Evolutionary conservation across 768 basidiomycete genomes (phyloP).

Genomic region (Mycena latifolia): DNA sequence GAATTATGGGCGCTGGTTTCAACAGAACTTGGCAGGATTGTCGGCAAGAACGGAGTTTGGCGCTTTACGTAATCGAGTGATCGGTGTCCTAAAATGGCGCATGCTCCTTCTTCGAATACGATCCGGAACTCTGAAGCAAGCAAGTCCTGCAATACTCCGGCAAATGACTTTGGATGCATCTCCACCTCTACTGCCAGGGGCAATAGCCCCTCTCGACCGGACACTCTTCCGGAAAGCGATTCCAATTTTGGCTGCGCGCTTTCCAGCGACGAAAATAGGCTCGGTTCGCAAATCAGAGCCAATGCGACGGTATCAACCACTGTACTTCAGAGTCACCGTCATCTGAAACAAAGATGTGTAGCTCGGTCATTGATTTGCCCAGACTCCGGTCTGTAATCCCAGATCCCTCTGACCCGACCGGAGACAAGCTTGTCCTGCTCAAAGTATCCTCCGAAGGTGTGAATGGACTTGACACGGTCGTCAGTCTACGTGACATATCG

Average conservation of each 20-base stretch:
- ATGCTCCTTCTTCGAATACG: conserved; percentile 15
- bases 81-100: background rate
- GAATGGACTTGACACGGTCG: conserved; percentile 29
- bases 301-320: conserved; percentile 66
- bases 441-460: conserved; percentile 72
- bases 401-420: conserved; percentile 61
- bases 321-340: background rate
- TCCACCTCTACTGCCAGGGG: conserved; percentile 59
- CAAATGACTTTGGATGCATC: conserved; percentile 54
- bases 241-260: conserved; percentile 75
- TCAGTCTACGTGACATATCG: conserved; percentile 22
- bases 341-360: conserved; percentile 42
- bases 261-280: conserved; percentile 68
- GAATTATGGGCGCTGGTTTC: background rate
- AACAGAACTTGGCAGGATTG: too few species aligned
- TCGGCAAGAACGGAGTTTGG: background rate
- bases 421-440: conserved; percentile 75
- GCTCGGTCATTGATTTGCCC: conserved; percentile 76
- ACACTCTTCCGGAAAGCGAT: conserved; percentile 74
- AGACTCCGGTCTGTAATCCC: conserved; percentile 70
- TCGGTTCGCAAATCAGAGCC: conserved; percentile 66
- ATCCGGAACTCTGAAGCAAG: conserved; percentile 4
- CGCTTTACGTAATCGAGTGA: background rate
- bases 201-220: conserved; percentile 68
- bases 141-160: conserved; percentile 48